Percentiles rank a stretch among this genome's conserved stretches.
Conservation (phyloP, 371 early-diverging fungal species). For the Mortierella sp. region DNA sequence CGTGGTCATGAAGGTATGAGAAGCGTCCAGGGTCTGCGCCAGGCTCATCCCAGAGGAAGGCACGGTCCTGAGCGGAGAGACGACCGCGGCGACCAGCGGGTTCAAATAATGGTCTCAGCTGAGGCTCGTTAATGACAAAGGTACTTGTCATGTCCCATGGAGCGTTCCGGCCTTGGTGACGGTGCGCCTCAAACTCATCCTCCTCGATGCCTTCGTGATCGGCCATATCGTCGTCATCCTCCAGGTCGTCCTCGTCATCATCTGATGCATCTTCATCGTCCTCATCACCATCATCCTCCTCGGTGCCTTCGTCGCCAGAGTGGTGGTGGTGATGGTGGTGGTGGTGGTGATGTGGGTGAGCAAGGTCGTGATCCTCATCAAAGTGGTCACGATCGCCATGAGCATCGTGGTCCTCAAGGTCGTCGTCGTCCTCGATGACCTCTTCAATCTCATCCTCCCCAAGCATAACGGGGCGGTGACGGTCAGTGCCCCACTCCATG, state of each 20-base stretch:
- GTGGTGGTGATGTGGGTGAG: conserved; percentile 44
- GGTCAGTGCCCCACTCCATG: conserved; percentile 55
- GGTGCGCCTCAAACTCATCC: conserved; percentile 51
- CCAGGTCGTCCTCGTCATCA: conserved; percentile 48
- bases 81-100: conserved; percentile 50
- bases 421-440: conserved; percentile 57
- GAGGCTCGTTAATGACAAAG: conserved; percentile 46
- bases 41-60: conserved; percentile 50
- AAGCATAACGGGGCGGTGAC: conserved; percentile 16
- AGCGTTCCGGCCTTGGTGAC: conserved; percentile 48
- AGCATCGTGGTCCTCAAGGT: neutral
- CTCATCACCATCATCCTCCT: conserved; percentile 61
- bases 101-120: conserved; percentile 30
- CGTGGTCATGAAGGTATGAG: conserved; percentile 50
- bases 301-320: conserved; percentile 59
- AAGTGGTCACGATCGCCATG: conserved; percentile 22
- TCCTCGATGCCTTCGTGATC: conserved; percentile 59
- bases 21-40: conserved; percentile 48
- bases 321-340: conserved; percentile 31
- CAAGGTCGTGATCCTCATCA: conserved; percentile 56
- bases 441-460: conserved; percentile 39
- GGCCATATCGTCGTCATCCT: conserved; percentile 61
- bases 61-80: conserved; percentile 49
- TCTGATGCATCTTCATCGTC: conserved; percentile 66
- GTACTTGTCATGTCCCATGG: conserved; percentile 48